Conservation (phyloP, 305 asterid genomes). For the Ilex paraguariensis region DNA sequence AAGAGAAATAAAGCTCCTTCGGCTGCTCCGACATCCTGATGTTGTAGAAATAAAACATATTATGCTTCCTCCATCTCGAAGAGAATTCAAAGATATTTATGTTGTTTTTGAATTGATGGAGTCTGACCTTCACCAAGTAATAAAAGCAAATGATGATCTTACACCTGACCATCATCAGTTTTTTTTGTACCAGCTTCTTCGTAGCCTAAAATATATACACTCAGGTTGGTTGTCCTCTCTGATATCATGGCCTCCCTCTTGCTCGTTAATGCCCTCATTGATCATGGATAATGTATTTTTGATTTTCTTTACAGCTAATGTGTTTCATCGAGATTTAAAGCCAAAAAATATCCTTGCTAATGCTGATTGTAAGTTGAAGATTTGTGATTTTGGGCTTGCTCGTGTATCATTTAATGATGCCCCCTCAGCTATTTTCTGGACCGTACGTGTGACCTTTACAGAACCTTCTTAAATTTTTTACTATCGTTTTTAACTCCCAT, state of each 20-base stretch:
- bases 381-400: slow-evolving; percentile 19
- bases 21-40: slow-evolving; percentile 18
- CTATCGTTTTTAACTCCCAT: not conserved
- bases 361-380: slow-evolving; percentile 16
- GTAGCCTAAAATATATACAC: slow-evolving; percentile 16
- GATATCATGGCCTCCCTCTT: not conserved
- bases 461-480: not conserved
- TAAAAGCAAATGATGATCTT: slow-evolving; percentile 18
- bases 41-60: slow-evolving; percentile 19
- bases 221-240: slow-evolving; percentile 7
- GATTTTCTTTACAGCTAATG: slow-evolving; percentile 10
- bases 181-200: slow-evolving; percentile 14
- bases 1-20: slow-evolving; percentile 21
- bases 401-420: slow-evolving; percentile 23
- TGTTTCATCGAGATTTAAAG: slow-evolving; percentile 18
- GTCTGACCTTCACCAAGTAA: slow-evolving; percentile 20
- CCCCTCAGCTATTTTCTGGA: slow-evolving; percentile 20
- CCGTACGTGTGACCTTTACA: slow-evolving; percentile 7
- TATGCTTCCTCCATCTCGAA: slow-evolving; percentile 20
- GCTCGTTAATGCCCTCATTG: not conserved
- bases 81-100: slow-evolving; percentile 16
- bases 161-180: slow-evolving; percentile 14
- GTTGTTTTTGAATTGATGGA: slow-evolving; percentile 19
- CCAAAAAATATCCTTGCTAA: slow-evolving; percentile 20
- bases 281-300: not conserved